Conservation (phyloP, 805 yeast genomes). For the Yamadazyma ubonensis region DNA sequence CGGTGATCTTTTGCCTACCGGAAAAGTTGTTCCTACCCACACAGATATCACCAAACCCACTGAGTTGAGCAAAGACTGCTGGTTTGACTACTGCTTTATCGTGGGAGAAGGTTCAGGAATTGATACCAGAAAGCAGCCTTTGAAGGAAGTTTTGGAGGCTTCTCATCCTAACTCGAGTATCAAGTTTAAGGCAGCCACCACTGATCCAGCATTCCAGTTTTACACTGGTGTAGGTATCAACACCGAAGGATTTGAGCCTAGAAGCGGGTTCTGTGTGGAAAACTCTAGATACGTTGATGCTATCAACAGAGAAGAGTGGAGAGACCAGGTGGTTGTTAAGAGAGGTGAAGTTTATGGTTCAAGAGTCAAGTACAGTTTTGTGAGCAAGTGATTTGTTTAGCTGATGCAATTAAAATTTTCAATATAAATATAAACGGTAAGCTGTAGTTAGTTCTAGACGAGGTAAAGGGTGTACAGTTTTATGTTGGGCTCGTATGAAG, state of each 20-base stretch:
- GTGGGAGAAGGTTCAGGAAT: conserved; percentile 35
- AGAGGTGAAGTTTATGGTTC: conserved; percentile 57
- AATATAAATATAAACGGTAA: too few relatives aligned
- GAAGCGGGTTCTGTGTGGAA: conserved; percentile 62
- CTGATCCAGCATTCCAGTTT: conserved; percentile 67
- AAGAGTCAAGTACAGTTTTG: conserved; percentile 30
- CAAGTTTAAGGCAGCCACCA: conserved; percentile 45
- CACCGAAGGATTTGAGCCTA: conserved; percentile 35
- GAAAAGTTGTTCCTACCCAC: conserved; percentile 31
- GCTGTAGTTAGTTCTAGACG: too few relatives aligned
- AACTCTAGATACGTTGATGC: conserved; percentile 61
- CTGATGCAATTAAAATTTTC: too few relatives aligned
- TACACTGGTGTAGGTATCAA: conserved; percentile 58
- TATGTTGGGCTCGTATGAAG: too few relatives aligned
- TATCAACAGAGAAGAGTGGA: conserved; percentile 47
- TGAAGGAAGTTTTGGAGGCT: conserved; percentile 42
- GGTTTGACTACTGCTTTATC: conserved; percentile 50
- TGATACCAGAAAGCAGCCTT: conserved; percentile 47
- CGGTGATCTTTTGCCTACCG: conserved; percentile 44
- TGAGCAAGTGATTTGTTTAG: conserved; percentile 2
- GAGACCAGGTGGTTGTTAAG: conserved; percentile 42
- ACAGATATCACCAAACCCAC: conserved; percentile 22
- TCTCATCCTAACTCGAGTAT: conserved; percentile 44
- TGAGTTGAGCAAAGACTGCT: conserved; percentile 21
- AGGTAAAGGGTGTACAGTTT: too few relatives aligned